Evolutionary conservation across 257 asterid species (phyloP).

Genomic region (Cruciata laevipes): DNA sequence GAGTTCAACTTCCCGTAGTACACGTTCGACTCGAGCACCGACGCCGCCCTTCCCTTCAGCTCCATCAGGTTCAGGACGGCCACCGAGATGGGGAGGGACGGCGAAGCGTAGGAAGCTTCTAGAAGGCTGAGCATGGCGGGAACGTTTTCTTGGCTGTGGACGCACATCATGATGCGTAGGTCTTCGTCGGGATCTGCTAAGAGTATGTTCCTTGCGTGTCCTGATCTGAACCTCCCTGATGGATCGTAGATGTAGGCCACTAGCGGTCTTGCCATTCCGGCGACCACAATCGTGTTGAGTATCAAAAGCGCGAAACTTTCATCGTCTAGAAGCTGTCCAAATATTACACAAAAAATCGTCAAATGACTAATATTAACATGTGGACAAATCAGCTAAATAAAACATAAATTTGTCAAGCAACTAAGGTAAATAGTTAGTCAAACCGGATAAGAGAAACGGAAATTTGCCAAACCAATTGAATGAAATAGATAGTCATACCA

Average conservation of each 20-base stretch:
- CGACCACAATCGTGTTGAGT: slow-evolving; percentile 37
- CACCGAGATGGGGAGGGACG: slow-evolving; percentile 28
- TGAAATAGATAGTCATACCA: no score
- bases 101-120: slow-evolving; percentile 34
- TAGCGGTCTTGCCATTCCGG: slow-evolving; percentile 47
- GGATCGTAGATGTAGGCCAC: slow-evolving; percentile 48
- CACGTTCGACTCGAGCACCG: slow-evolving; percentile 34
- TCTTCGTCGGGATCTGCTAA: slow-evolving; percentile 30
- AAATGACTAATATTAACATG: not conserved
- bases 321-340: slow-evolving; percentile 34
- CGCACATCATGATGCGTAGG: slow-evolving; percentile 41
- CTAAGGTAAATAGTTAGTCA: no score
- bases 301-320: slow-evolving; percentile 45
- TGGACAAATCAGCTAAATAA: not conserved
- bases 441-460: no score
- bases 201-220: slow-evolving; percentile 30
- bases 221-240: slow-evolving; percentile 34
- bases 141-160: slow-evolving; percentile 42
- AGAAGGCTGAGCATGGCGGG: slow-evolving; percentile 47
- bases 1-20: slow-evolving; percentile 22
- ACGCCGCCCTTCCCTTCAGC: slow-evolving; percentile 47
- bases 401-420: no score
- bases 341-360: not conserved
- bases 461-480: no score
- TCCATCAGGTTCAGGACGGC: slow-evolving; percentile 44